phyloP scores from a whole-genome alignment of 306 rosid species.

The Corylus americana region DNA sequence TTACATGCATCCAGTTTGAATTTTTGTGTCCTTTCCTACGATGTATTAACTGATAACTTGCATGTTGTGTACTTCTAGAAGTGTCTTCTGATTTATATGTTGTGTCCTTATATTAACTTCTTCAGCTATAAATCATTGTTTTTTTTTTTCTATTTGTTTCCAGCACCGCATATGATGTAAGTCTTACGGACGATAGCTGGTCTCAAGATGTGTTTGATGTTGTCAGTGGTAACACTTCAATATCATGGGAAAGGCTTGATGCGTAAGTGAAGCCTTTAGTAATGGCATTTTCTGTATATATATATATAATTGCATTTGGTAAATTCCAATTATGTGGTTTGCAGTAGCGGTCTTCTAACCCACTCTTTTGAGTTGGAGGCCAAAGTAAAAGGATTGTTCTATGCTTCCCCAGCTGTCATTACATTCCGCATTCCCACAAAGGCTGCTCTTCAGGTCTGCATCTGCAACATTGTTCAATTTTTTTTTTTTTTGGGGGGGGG shows the following conservation, averaged over 20 bases:
- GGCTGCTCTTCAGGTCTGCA: conserved; percentile 76
- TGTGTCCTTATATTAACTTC: neutral
- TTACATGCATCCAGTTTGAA: neutral
- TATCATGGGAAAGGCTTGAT: conserved; percentile 95
- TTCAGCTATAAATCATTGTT: neutral
- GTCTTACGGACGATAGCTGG: conserved; percentile 82
- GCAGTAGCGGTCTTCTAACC: conserved; percentile 73
- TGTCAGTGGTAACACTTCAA: conserved; percentile 70
- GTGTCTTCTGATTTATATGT: neutral
- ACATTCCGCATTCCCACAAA: conserved; percentile 90
- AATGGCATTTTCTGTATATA: conserved; percentile 5
- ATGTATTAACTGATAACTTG: neutral
- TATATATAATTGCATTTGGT: conserved; percentile 8
- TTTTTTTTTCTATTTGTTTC: conserved; percentile 9
- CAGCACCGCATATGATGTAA: conserved; percentile 92
- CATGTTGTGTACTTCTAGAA: neutral
- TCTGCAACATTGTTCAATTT: conserved; percentile 8
- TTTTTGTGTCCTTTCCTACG: neutral
- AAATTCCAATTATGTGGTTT: conserved; percentile 6
- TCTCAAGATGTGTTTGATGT: conserved; percentile 57
- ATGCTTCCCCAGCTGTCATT: conserved; percentile 76
- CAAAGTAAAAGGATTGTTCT: conserved; percentile 61
- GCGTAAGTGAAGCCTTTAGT: conserved; percentile 58
- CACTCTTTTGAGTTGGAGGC: conserved; percentile 94
- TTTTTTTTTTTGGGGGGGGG: neutral